Percentiles rank a stretch among this genome's conserved stretches.
Evolutionary conservation across 345 rosid genomes (phyloP).

Genomic region (Eucalyptus rudis): DNA sequence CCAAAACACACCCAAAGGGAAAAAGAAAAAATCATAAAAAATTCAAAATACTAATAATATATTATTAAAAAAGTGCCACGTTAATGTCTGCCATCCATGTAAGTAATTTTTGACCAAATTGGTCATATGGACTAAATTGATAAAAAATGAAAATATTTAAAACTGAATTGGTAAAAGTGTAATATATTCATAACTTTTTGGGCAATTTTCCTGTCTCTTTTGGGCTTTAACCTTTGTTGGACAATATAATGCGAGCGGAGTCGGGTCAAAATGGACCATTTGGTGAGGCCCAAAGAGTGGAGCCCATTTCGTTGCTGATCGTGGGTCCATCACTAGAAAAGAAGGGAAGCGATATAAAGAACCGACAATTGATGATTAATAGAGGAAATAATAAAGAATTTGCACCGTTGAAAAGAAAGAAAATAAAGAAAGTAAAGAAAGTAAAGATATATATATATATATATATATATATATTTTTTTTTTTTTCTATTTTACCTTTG

Average conservation of each 20-base stretch:
- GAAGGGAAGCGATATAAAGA: too few relatives aligned
- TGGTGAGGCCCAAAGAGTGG: background rate
- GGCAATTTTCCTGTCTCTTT: too few relatives aligned
- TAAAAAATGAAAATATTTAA: too few relatives aligned
- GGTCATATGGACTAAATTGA: too few relatives aligned
- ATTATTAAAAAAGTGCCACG: too few relatives aligned
- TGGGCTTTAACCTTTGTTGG: background rate
- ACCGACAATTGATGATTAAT: background rate
- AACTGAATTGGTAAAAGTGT: accelerated
- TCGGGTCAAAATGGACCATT: background rate
- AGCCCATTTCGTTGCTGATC: background rate
- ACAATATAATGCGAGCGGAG: background rate
- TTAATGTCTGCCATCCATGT: accelerated
- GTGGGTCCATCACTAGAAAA: background rate
- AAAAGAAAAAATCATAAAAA: too few relatives aligned
- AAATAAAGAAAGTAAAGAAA: background rate
- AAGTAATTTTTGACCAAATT: too few relatives aligned
- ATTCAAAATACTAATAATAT: too few relatives aligned
- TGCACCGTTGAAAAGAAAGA: background rate
- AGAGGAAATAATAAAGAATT: too few relatives aligned
- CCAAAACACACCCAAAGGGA: accelerated
- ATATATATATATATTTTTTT: too few relatives aligned
- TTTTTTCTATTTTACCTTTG: background rate
- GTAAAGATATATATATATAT: too few relatives aligned
- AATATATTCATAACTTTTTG: accelerated